Conservation (phyloP, 495 filamentous ascomycete genomes). For the Tuber aestivum region DNA sequence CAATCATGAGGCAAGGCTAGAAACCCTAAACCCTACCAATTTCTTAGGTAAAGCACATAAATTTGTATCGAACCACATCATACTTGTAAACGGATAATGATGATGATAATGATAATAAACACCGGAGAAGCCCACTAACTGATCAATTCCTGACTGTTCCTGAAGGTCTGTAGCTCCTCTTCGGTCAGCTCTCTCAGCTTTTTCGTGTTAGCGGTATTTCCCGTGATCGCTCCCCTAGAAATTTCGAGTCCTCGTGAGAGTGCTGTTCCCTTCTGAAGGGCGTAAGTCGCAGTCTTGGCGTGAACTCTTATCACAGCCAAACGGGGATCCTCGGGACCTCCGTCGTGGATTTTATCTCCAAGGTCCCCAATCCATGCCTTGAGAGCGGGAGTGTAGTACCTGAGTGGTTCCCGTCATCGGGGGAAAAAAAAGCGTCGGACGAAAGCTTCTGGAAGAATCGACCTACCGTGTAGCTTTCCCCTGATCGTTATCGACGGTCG, state of each 20-base stretch:
- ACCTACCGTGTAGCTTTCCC: conserved; percentile 61
- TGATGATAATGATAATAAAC: background rate
- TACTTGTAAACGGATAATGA: background rate
- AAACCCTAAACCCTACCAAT: background rate
- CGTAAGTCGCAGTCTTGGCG: conserved; percentile 59
- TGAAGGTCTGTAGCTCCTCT: conserved; percentile 57
- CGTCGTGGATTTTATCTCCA: conserved; percentile 81
- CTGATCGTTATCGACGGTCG: conserved; percentile 62
- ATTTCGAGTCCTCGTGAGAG: conserved; percentile 62
- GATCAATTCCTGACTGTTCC: conserved; percentile 43
- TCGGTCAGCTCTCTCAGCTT: conserved; percentile 69
- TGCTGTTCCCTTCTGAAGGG: conserved; percentile 50
- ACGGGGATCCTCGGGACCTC: conserved; percentile 71
- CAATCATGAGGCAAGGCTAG: background rate
- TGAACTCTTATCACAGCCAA: conserved; percentile 66
- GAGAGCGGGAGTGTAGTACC: conserved; percentile 59
- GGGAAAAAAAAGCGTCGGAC: background rate
- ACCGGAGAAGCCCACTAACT: conserved; percentile 35
- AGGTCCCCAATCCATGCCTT: conserved; percentile 90
- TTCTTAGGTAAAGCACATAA: background rate
- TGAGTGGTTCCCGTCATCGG: conserved; percentile 4
- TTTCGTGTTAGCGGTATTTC: conserved; percentile 66
- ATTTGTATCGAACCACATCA: background rate
- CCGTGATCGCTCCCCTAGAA: conserved; percentile 67
- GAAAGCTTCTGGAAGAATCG: background rate